A percentile compares a stretch with the other conserved stretches of the same genome.
phyloP scores from a whole-genome alignment of 2,329 filamentous ascomycete genomes.

The Cyanodermella asteris region DNA sequence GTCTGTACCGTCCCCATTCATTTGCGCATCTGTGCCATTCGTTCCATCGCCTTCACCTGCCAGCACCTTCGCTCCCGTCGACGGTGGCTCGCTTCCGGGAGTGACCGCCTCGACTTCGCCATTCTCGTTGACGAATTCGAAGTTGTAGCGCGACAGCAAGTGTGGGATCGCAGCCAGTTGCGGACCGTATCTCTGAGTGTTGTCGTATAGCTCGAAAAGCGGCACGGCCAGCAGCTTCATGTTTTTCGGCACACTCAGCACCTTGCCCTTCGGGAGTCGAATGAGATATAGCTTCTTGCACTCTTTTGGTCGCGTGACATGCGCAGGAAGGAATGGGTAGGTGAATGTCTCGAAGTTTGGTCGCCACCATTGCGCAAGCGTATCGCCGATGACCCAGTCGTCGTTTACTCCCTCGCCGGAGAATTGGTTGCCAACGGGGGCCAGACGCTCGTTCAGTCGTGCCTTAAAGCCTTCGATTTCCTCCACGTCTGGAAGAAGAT shows the following conservation, averaged over 20 bases:
- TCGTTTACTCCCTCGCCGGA: constrained; percentile 71
- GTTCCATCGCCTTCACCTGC: constrained; percentile 1
- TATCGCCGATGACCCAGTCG: constrained; percentile 89
- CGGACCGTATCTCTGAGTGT: constrained; percentile 81
- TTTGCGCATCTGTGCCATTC: not conserved
- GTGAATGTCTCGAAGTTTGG: constrained; percentile 99
- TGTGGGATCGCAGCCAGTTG: constrained; percentile 94
- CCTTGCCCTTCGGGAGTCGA: constrained; percentile 76
- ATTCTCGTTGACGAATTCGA: constrained; percentile 88
- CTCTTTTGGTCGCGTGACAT: constrained; percentile 91
- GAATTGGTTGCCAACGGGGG: constrained; percentile 66
- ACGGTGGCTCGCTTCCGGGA: constrained; percentile 35
- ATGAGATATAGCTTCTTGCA: constrained; percentile 99
- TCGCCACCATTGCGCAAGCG: constrained; percentile 92
- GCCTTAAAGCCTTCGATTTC: constrained; percentile 90
- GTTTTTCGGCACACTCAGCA: constrained; percentile 93
- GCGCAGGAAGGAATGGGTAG: constrained; percentile 93
- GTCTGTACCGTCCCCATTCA: constrained; percentile 1
- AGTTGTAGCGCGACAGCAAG: constrained; percentile 83
- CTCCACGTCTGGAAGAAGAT: constrained; percentile 65
- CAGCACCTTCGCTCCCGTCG: constrained; percentile 3
- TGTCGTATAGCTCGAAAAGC: constrained; percentile 94
- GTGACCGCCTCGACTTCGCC: constrained; percentile 72
- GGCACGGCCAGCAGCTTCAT: constrained; percentile 98
- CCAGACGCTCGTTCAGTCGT: constrained; percentile 77